Conservation (phyloP, 495 filamentous ascomycete species). For the Daldinia loculata region DNA sequence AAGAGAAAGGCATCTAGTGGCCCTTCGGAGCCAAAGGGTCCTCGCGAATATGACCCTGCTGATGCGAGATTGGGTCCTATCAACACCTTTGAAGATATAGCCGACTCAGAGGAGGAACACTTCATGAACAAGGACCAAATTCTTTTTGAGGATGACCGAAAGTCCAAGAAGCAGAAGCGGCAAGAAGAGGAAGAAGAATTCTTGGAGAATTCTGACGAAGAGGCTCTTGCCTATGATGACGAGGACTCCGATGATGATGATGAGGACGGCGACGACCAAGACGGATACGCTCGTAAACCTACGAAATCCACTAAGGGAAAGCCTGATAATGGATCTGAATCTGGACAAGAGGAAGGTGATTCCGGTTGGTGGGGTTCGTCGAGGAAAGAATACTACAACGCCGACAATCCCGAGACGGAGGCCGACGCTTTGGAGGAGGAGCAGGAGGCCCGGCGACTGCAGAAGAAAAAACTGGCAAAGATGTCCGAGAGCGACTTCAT, state of each 20-base stretch:
- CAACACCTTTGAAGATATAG: slow-evolving; percentile 81
- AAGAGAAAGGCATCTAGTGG: slow-evolving; percentile 77
- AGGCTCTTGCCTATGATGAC: slow-evolving; percentile 74
- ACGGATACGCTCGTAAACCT: slow-evolving; percentile 26
- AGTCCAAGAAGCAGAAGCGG: slow-evolving; percentile 76
- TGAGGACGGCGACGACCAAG: slow-evolving; percentile 54
- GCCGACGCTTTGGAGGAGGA: slow-evolving; percentile 93
- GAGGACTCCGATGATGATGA: slow-evolving; percentile 65
- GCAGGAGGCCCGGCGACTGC: slow-evolving; percentile 82
- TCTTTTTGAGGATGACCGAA: slow-evolving; percentile 79
- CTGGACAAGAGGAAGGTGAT: slow-evolving; percentile 68
- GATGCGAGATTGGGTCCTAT: slow-evolving; percentile 66
- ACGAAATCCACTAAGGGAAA: slow-evolving; percentile 32
- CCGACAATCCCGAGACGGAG: slow-evolving; percentile 88
- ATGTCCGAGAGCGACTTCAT: slow-evolving; percentile 92
- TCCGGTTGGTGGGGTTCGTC: slow-evolving; percentile 85
- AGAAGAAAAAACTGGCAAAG: slow-evolving; percentile 85
- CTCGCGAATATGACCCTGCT: slow-evolving; percentile 60
- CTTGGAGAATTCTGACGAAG: slow-evolving; percentile 83
- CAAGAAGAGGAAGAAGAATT: slow-evolving; percentile 67
- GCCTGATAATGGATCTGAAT: slow-evolving; percentile 52
- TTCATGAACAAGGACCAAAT: slow-evolving; percentile 83
- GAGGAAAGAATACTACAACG: slow-evolving; percentile 90
- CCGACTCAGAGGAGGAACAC: slow-evolving; percentile 93
- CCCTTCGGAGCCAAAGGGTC: slow-evolving; percentile 48